Evolutionary conservation across 2,329 filamentous ascomycete genomes (phyloP).

Genomic region (Penicillium palitans): DNA sequence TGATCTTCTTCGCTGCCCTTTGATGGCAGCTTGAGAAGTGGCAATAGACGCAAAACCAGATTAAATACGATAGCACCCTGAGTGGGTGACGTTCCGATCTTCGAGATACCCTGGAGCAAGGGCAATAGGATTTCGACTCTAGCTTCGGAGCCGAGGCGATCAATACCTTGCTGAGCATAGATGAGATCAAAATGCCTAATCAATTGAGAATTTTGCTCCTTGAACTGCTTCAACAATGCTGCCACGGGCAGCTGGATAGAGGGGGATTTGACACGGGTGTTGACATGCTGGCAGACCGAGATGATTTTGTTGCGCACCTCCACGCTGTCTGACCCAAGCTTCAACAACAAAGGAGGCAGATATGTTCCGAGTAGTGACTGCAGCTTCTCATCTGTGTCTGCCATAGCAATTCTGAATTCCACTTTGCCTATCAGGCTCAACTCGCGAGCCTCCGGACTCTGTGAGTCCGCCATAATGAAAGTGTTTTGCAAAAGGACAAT

Average conservation of each 20-base stretch:
- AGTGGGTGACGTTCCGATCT: conserved; percentile 55
- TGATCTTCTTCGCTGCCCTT: conserved; percentile 78
- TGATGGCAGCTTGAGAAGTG: conserved; percentile 65
- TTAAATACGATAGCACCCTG: conserved; percentile 73
- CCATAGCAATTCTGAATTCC: conserved; percentile 78
- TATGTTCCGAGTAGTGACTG: conserved; percentile 75
- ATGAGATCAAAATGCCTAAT: conserved; percentile 85
- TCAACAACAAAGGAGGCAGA: conserved; percentile 78
- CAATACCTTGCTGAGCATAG: conserved; percentile 83
- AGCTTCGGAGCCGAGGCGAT: conserved; percentile 60
- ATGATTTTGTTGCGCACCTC: conserved; percentile 79
- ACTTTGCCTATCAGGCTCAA: conserved; percentile 80
- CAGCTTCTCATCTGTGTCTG: conserved; percentile 81
- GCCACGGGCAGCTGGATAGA: conserved; percentile 77
- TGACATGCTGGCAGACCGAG: conserved; percentile 70
- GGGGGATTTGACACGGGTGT: conserved; percentile 61
- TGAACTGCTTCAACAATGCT: conserved; percentile 86
- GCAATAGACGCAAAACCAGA: conserved; percentile 73
- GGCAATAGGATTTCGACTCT: conserved; percentile 72
- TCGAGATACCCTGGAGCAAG: conserved; percentile 65
- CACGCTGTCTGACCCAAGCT: conserved; percentile 77
- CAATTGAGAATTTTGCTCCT: conserved; percentile 69
- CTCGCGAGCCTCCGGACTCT: conserved; percentile 61
- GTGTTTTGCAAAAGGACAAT: not conserved
- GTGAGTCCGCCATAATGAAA: conserved; percentile 36